Conservation (phyloP, 805 yeast genomes). For the Hanseniaspora taiwanica region DNA sequence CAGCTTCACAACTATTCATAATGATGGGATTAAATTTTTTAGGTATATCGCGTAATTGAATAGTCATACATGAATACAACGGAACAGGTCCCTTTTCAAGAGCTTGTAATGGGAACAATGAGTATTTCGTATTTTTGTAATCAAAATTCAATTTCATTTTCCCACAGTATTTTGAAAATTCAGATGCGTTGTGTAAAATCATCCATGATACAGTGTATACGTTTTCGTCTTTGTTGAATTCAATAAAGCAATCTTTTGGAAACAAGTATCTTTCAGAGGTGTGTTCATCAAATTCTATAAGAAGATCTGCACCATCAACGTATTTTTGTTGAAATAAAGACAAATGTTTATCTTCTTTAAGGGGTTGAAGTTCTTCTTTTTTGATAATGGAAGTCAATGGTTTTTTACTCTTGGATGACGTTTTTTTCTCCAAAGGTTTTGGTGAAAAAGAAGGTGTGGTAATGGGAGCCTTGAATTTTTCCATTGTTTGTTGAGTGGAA, state of each 20-base stretch:
- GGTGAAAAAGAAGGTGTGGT: not conserved
- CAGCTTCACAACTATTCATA: slow-evolving; percentile 46
- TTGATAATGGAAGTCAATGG: too few species aligned
- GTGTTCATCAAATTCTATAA: slow-evolving; percentile 76
- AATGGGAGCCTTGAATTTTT: too few species aligned
- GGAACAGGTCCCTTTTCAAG: slow-evolving; percentile 24
- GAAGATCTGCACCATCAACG: slow-evolving; percentile 52
- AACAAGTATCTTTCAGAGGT: slow-evolving; percentile 58
- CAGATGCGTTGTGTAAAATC: slow-evolving; percentile 16
- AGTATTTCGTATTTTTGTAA: slow-evolving; percentile 13
- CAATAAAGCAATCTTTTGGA: slow-evolving; percentile 69
- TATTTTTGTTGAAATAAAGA: slow-evolving; percentile 72
- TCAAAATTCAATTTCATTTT: slow-evolving; percentile 2
- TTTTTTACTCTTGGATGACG: too few species aligned
- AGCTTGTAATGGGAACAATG: slow-evolving; percentile 10
- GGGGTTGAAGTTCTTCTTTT: slow-evolving; percentile 1
- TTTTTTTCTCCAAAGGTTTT: too few species aligned
- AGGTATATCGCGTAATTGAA: slow-evolving; percentile 55
- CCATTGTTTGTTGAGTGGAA: too few species aligned
- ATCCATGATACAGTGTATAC: slow-evolving; percentile 22
- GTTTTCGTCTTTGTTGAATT: slow-evolving; percentile 25
- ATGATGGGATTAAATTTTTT: slow-evolving; percentile 50
- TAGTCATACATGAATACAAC: slow-evolving; percentile 47
- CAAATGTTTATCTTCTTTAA: slow-evolving; percentile 39
- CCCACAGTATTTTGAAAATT: not conserved